Evolutionary conservation across 106 monocot genomes (phyloP).

Genomic region (Allium sativum): DNA sequence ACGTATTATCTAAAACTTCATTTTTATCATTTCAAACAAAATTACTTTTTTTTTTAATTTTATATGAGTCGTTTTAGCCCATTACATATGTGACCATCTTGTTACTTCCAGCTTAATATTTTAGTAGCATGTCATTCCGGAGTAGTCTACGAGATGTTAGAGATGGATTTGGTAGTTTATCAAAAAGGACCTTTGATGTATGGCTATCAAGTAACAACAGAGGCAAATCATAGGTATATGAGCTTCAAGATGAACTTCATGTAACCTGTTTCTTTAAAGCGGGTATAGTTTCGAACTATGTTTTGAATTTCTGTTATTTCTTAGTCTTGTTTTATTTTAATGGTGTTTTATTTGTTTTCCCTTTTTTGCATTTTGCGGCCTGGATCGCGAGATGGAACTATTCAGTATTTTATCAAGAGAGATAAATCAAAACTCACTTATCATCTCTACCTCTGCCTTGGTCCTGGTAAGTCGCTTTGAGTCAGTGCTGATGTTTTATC

Average conservation of each 20-base stretch:
- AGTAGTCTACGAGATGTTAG: conserved; percentile 60
- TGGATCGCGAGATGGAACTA: conserved; percentile 31
- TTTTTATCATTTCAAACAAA: no score
- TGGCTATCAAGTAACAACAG: conserved; percentile 22
- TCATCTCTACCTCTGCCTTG: conserved; percentile 40
- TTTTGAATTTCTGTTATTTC: neutral
- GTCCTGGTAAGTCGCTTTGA: conserved; percentile 16
- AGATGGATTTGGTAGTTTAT: conserved; percentile 48
- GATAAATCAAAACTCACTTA: conserved; percentile 44
- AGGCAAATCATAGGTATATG: conserved; percentile 44
- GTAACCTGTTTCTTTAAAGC: conserved; percentile 38
- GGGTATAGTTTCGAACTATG: conserved; percentile 16
- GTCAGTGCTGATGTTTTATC: no score
- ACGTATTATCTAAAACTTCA: no score
- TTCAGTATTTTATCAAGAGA: conserved; percentile 55
- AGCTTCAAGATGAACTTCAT: conserved; percentile 17
- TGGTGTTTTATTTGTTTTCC: neutral
- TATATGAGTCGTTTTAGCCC: no score
- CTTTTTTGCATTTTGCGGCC: neutral
- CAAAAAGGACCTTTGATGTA: conserved; percentile 43
- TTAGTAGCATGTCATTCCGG: conserved; percentile 78
- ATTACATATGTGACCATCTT: no score
- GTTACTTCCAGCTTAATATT: no score
- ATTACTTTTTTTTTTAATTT: no score
- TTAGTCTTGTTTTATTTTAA: neutral